These are phyloP conservation scores for Russula sp. DNA, from an alignment of 768 basidiomycete genomes.

Conservation along the genomic window DNA sequence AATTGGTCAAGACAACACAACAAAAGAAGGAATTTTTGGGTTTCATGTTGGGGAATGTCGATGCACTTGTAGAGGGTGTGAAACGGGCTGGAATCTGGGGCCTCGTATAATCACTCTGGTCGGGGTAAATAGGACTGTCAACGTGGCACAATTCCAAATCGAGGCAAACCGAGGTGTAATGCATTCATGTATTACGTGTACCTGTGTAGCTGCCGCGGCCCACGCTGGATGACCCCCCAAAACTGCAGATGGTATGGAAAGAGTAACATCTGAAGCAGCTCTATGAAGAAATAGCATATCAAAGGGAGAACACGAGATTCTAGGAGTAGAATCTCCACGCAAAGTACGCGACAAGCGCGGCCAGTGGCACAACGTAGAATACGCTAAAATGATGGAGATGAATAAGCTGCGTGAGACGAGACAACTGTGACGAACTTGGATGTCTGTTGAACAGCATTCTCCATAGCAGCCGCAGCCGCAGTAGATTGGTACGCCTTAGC, in stretches of 20 bases:
- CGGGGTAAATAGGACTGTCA: neutral
- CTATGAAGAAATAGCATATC: neutral
- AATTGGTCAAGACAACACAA: conserved; percentile 46
- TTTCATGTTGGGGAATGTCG: conserved; percentile 84
- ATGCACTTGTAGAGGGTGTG: conserved; percentile 82
- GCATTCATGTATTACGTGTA: conserved; percentile 3
- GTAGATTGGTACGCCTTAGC: conserved; percentile 13
- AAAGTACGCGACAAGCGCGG: conserved; percentile 38
- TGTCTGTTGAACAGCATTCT: conserved; percentile 20
- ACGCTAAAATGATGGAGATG: conserved; percentile 22
- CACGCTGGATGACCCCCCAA: neutral
- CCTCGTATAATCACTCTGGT: conserved; percentile 33
- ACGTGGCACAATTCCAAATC: neutral
- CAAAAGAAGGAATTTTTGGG: conserved; percentile 80
- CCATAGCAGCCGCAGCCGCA: conserved; percentile 9
- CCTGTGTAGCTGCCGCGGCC: neutral
- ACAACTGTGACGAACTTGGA: conserved; percentile 18
- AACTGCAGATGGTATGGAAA: neutral
- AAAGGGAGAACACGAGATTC: neutral
- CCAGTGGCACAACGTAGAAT: conserved; percentile 38
- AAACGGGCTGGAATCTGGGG: conserved; percentile 87
- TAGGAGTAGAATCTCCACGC: conserved; percentile 37
- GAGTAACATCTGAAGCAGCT: neutral
- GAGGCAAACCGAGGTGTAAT: neutral
- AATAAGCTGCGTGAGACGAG: neutral